phyloP scores from a whole-genome alignment of 345 rosid species.

The Citrus cavaleriei region DNA sequence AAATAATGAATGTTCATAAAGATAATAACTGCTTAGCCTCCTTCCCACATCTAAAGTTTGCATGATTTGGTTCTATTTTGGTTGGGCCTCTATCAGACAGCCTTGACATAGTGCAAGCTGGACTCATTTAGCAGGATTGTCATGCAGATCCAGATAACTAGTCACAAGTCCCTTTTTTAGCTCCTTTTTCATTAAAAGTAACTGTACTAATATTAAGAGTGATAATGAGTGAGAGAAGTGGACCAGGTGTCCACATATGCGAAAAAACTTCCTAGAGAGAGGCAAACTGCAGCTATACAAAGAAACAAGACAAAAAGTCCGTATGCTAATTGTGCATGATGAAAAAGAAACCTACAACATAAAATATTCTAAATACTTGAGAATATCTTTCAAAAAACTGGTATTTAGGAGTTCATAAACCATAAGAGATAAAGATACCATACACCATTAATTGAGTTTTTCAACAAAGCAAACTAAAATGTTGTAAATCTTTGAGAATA shows the following conservation, averaged over 20 bases:
- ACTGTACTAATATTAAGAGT: background rate
- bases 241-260: background rate
- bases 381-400: background rate
- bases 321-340: background rate
- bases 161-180: background rate
- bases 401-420: background rate
- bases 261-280: background rate
- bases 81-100: background rate
- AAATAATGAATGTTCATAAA: background rate
- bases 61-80: background rate
- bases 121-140: background rate
- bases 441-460: background rate
- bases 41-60: background rate
- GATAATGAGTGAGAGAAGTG: background rate
- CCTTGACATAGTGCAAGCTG: background rate
- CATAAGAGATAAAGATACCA: background rate
- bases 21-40: background rate
- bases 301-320: background rate
- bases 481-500: background rate
- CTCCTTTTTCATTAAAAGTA: too few relatives aligned
- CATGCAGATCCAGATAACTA: background rate
- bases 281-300: background rate
- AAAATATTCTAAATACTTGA: background rate
- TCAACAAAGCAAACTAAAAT: background rate
- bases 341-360: background rate